Evolutionary conservation across 2,329 filamentous ascomycete genomes (phyloP).

Genomic region (Aspergillus sp.): DNA sequence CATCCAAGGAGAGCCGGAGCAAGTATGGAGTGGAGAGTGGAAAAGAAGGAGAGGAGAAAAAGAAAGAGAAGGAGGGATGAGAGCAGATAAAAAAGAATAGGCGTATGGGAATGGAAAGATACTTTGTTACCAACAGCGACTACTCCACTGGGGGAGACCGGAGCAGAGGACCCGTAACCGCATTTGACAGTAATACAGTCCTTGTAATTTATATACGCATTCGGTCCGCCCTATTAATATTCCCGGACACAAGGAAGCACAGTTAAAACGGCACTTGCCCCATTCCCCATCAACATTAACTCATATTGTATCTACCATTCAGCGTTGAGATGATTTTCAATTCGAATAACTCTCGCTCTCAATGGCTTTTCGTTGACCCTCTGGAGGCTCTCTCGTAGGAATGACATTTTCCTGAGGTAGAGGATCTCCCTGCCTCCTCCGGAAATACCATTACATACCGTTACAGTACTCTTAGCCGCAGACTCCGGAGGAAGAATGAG

Average conservation of each 20-base stretch:
- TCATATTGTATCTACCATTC: neutral
- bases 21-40: conserved; percentile 29
- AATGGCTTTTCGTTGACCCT: conserved; percentile 6
- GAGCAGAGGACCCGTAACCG: conserved; percentile 35
- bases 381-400: neutral
- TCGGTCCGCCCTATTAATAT: conserved; percentile 14
- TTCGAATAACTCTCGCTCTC: conserved; percentile 9
- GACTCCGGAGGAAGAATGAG: neutral
- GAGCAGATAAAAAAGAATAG: conserved; percentile 28
- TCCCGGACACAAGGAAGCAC: conserved; percentile 24
- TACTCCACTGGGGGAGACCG: conserved; percentile 22
- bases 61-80: conserved; percentile 24
- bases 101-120: conserved; percentile 31
- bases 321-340: neutral
- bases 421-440: conserved; percentile 1
- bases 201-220: conserved; percentile 17
- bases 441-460: conserved; percentile 2
- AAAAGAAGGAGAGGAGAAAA: conserved; percentile 26
- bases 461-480: conserved; percentile 1
- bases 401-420: neutral
- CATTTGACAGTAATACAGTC: conserved; percentile 25
- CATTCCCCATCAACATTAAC: neutral
- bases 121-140: conserved; percentile 16
- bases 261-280: conserved; percentile 7
- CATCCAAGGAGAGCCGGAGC: conserved; percentile 31